Percentiles rank a stretch among this genome's conserved stretches.
Conservation (phyloP, 2,329 filamentous ascomycete genomes). For the Sclerotinia spermophila region DNA sequence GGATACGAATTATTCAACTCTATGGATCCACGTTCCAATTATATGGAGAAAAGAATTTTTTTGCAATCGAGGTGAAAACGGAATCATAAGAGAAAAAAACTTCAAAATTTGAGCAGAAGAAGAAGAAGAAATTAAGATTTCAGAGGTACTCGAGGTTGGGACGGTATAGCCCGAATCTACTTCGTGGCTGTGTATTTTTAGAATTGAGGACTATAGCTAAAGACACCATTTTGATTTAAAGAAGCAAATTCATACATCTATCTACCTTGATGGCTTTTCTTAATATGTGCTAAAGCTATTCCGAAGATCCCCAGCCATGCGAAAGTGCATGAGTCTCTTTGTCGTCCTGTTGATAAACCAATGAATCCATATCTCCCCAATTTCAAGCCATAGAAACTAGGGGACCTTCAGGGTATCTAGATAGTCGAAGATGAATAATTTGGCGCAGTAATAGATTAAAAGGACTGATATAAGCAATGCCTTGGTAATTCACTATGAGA, state of each 20-base stretch:
- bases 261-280: not conserved
- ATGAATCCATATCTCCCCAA: not conserved
- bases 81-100: too few species aligned
- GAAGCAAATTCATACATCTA: not conserved
- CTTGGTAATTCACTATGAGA: not conserved
- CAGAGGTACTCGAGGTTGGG: not conserved
- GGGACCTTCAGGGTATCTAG: too few species aligned
- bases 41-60: too few species aligned
- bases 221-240: too few species aligned
- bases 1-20: too few species aligned
- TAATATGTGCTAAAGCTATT: fast-evolving
- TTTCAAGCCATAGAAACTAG: not conserved
- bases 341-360: not conserved
- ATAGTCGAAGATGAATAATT: too few species aligned
- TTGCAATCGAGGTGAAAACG: not conserved
- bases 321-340: not conserved
- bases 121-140: not conserved
- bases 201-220: not conserved
- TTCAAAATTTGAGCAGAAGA: not conserved
- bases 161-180: too few species aligned
- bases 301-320: not conserved
- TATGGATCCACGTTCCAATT: not conserved
- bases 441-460: not conserved
- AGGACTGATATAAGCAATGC: too few species aligned
- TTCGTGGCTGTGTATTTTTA: not conserved